Percentiles rank a stretch among this genome's conserved stretches.
Conservation (phyloP, 129 eudicot genomes). For the Centrapalus pauciflorus region DNA sequence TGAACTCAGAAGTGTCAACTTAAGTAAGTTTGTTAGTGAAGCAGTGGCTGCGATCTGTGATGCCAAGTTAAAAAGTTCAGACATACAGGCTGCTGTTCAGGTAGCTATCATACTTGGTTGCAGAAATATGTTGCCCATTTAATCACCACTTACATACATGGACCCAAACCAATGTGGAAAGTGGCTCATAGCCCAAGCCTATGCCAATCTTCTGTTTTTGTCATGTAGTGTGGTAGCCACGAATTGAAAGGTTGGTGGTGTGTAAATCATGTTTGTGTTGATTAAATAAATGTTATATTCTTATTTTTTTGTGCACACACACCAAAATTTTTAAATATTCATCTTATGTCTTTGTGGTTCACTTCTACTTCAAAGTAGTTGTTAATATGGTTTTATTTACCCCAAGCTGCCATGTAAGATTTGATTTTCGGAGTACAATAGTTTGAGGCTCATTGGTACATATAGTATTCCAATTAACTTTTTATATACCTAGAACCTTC, state of each 20-base stretch:
- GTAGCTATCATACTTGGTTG: constrained; percentile 26
- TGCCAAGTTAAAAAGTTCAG: constrained; percentile 82
- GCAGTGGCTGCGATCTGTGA: constrained; percentile 96
- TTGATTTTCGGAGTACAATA: background rate
- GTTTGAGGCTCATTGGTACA: background rate
- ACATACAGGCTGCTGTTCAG: constrained; percentile 97
- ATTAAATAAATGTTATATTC: background rate
- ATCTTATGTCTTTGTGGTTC: background rate
- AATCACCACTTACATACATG: background rate
- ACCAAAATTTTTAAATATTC: background rate
- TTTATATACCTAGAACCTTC: background rate
- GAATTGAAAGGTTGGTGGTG: background rate
- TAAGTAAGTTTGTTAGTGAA: constrained; percentile 96
- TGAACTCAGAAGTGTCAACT: constrained; percentile 77
- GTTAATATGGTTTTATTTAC: background rate
- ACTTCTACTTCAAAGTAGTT: background rate
- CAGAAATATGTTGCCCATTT: background rate
- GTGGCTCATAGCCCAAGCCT: background rate
- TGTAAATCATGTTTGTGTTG: background rate
- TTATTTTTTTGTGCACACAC: background rate
- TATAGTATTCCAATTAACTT: background rate
- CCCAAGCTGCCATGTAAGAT: background rate
- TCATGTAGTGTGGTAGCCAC: background rate
- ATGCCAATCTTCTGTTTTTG: background rate
- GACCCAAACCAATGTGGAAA: background rate